A percentile compares a stretch with the other conserved stretches of the same genome.
Evolutionary conservation across 441 rosid genomes (phyloP).

Genomic region (Sinapis alba): DNA sequence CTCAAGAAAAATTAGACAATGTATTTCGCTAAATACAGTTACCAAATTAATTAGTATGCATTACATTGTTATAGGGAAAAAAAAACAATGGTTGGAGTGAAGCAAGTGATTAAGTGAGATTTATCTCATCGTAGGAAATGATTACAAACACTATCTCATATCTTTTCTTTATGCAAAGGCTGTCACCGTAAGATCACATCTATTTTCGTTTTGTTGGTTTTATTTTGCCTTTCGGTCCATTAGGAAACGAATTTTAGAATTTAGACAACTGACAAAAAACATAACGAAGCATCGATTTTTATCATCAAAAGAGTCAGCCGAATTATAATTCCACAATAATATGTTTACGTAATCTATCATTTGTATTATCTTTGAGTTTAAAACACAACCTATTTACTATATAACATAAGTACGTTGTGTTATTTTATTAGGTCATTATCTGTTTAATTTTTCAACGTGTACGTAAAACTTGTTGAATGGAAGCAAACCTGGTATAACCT

Average conservation of each 20-base stretch:
- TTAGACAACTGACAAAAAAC: constrained; percentile 15
- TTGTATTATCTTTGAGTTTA: too few species aligned
- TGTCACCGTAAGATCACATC: constrained; percentile 20
- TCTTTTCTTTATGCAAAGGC: constrained; percentile 20
- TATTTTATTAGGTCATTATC: too few species aligned
- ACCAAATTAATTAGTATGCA: background rate
- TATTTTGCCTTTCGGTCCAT: background rate
- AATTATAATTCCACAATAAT: too few species aligned
- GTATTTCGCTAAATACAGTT: background rate
- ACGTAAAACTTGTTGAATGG: background rate
- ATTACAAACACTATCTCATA: constrained; percentile 38
- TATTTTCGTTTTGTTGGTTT: background rate
- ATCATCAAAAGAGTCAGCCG: background rate
- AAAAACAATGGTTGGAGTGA: constrained; percentile 4
- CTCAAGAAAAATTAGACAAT: background rate
- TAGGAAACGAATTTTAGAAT: background rate
- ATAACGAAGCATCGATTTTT: background rate
- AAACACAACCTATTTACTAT: too few species aligned
- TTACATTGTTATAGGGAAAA: background rate
- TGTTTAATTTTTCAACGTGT: too few species aligned
- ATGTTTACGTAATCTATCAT: too few species aligned
- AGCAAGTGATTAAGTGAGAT: constrained; percentile 27
- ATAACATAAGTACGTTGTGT: too few species aligned
- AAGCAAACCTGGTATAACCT: background rate
- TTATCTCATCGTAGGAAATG: constrained; percentile 32